A percentile compares a stretch with the other conserved stretches of the same genome.
phyloP scores from a whole-genome alignment of 768 basidiomycete species.

The Phanerodontia chrysosporium region DNA sequence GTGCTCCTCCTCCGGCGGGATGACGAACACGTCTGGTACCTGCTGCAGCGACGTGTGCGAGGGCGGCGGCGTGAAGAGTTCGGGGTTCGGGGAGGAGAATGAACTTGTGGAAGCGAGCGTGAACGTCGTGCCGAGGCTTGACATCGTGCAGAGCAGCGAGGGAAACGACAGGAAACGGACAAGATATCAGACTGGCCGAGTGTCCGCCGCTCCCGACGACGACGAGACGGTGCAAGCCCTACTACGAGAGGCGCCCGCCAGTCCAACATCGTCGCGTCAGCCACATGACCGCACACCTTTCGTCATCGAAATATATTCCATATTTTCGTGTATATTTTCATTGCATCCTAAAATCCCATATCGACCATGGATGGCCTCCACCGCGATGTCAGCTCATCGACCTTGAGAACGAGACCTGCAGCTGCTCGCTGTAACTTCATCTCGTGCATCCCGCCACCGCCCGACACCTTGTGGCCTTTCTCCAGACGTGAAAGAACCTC shows the following conservation, averaged over 20 bases:
- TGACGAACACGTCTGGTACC: constrained; percentile 32
- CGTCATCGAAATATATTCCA: not conserved
- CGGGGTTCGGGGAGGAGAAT: constrained; percentile 13
- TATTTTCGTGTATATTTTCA: not conserved
- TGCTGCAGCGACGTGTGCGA: constrained; percentile 24
- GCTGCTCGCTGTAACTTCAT: constrained; percentile 60
- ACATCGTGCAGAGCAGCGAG: constrained; percentile 3
- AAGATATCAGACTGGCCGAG: not conserved
- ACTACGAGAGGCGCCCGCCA: constrained; percentile 1
- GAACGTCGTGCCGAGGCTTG: constrained; percentile 19
- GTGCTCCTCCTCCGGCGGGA: constrained; percentile 35
- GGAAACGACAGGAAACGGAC: not conserved
- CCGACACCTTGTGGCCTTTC: constrained; percentile 54
- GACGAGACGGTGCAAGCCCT: constrained; percentile 1
- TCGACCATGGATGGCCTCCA: constrained; percentile 68
- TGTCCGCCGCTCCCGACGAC: not conserved
- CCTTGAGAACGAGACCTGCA: constrained; percentile 78
- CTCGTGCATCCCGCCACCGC: constrained; percentile 65
- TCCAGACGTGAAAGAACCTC: constrained; percentile 63
- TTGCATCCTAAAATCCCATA: constrained; percentile 13
- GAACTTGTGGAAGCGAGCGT: constrained; percentile 22
- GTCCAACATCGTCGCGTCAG: constrained; percentile 12
- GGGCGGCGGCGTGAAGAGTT: constrained; percentile 22
- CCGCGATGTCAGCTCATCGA: constrained; percentile 64
- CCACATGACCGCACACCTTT: constrained; percentile 12